Percentiles rank a stretch among this genome's conserved stretches.
Evolutionary conservation across 192 early-diverging fungal species (phyloP).

Genomic region (Anaeromyces robustus): DNA sequence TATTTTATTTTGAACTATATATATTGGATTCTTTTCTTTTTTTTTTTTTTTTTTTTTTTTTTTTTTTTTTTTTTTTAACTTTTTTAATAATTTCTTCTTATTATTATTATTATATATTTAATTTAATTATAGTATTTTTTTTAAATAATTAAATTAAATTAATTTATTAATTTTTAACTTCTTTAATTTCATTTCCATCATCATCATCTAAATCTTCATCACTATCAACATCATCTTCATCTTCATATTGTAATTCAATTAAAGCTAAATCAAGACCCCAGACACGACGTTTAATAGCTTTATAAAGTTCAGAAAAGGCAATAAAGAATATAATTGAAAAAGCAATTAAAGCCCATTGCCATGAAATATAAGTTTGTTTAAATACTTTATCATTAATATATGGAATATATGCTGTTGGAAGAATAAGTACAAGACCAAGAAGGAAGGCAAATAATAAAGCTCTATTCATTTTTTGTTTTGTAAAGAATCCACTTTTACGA

Average conservation of each 20-base stretch:
- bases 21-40: too few species aligned
- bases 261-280: neutral
- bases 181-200: neutral
- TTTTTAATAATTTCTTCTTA: too few species aligned
- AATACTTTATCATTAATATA: constrained; percentile 43
- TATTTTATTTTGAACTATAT: too few species aligned
- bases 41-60: too few species aligned
- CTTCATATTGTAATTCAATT: neutral
- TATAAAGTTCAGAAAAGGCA: constrained; percentile 48
- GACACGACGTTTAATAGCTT: constrained; percentile 10
- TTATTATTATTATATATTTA: too few species aligned
- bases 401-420: constrained; percentile 50
- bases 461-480: constrained; percentile 21
- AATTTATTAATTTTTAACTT: too few species aligned
- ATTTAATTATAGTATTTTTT: too few species aligned
- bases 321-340: constrained; percentile 42
- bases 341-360: constrained; percentile 57
- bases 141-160: too few species aligned
- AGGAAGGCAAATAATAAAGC: constrained; percentile 24
- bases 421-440: constrained; percentile 28
- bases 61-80: too few species aligned
- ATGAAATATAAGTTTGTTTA: constrained; percentile 28
- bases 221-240: neutral
- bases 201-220: neutral
- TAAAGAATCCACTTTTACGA: constrained; percentile 12